Percentiles rank a stretch among this genome's conserved stretches.
phyloP scores from a whole-genome alignment of 306 rosid species.

The Cicer pinnatifidum region DNA sequence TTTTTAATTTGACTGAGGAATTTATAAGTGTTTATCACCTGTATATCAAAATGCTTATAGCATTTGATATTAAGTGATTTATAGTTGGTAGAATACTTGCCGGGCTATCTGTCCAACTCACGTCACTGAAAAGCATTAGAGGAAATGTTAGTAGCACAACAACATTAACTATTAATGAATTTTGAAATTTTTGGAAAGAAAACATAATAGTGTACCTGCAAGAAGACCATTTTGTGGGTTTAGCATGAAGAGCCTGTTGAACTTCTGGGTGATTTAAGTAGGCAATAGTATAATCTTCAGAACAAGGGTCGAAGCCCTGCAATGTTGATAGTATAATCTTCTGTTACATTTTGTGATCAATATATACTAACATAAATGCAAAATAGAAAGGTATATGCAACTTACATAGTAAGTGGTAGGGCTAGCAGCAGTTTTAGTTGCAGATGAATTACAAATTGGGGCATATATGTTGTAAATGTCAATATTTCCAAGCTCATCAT shows the following conservation, averaged over 20 bases:
- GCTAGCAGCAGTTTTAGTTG: constrained; percentile 25
- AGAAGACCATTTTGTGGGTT: constrained; percentile 50
- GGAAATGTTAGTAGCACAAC: not conserved
- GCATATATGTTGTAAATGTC: constrained; percentile 58
- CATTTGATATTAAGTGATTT: constrained; percentile 43
- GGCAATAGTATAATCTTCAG: constrained; percentile 46
- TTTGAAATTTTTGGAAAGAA: constrained; percentile 5
- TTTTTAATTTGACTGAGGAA: not conserved
- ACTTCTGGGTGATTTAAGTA: constrained; percentile 63
- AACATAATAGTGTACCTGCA: constrained; percentile 55
- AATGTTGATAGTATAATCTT: not conserved
- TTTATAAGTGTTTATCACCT: constrained; percentile 16
- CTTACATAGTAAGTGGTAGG: constrained; percentile 46
- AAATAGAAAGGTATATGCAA: constrained; percentile 4
- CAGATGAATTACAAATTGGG: constrained; percentile 45
- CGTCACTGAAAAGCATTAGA: constrained; percentile 39
- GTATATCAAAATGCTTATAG: constrained; percentile 38
- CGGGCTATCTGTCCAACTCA: constrained; percentile 56
- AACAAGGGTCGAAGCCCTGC: constrained; percentile 65
- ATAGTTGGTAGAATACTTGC: constrained; percentile 45
- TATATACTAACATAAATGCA: not conserved
- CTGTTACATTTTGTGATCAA: constrained; percentile 3
- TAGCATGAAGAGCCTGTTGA: constrained; percentile 62
- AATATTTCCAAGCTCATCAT: constrained; percentile 42
- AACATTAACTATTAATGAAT: not conserved